phyloP scores from a whole-genome alignment of 306 rosid genomes.

The Herpetospermum pedunculosum region DNA sequence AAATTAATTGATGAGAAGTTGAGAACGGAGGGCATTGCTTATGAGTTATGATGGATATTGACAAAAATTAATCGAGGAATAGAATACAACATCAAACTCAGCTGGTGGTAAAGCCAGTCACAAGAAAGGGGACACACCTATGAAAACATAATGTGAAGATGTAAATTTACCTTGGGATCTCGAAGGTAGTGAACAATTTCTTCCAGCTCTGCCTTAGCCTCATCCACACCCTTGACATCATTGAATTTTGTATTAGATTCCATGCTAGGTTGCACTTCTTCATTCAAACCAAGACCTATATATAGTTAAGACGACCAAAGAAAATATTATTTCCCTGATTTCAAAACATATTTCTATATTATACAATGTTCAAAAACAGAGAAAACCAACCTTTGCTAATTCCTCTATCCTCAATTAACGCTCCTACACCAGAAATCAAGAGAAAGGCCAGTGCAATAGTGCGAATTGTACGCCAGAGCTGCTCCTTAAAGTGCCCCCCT shows the following conservation, averaged over 20 bases:
- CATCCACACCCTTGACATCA: slow-evolving; percentile 85
- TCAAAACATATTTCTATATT: neutral
- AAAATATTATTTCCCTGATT: slow-evolving; percentile 1
- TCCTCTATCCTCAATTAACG: slow-evolving; percentile 67
- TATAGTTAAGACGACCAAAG: slow-evolving; percentile 12
- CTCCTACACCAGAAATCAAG: slow-evolving; percentile 62
- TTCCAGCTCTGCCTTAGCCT: slow-evolving; percentile 86
- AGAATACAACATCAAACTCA: neutral
- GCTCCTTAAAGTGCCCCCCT: slow-evolving; percentile 63
- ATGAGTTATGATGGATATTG: neutral
- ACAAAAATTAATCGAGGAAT: neutral
- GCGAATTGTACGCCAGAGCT: slow-evolving; percentile 63
- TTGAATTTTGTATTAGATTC: slow-evolving; percentile 63
- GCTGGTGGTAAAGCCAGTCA: neutral
- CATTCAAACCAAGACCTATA: slow-evolving; percentile 51
- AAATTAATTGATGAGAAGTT: neutral
- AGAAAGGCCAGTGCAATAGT: slow-evolving; percentile 50
- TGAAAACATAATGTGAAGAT: neutral
- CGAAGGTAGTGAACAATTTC: slow-evolving; percentile 86
- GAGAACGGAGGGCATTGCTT: neutral
- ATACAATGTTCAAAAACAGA: slow-evolving; percentile 4
- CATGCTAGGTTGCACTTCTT: slow-evolving; percentile 67
- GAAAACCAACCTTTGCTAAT: slow-evolving; percentile 58
- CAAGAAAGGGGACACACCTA: neutral
- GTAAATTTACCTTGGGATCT: slow-evolving; percentile 63